Conservation (phyloP, 345 rosid species). For the Linum trigynum region DNA sequence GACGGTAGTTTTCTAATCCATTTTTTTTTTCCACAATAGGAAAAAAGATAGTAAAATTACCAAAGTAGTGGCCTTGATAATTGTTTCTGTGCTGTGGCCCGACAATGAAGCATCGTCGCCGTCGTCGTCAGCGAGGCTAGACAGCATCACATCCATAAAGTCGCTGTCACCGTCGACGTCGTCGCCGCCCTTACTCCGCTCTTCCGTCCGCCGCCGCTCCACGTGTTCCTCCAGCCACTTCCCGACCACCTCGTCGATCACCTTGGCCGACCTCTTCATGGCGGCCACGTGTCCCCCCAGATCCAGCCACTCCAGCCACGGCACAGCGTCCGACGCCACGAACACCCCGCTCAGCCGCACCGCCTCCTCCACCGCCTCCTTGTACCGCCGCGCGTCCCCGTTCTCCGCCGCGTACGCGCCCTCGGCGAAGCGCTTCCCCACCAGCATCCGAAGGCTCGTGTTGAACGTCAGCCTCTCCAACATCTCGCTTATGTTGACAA, state of each 20-base stretch:
- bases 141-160: slow-evolving; percentile 49
- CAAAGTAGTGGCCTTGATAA: slow-evolving; percentile 51
- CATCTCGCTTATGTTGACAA: slow-evolving; percentile 19
- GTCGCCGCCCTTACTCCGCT: background rate
- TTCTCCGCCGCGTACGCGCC: slow-evolving; percentile 12
- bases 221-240: slow-evolving; percentile 55
- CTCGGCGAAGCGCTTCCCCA: slow-evolving; percentile 36
- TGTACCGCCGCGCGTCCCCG: slow-evolving; percentile 39
- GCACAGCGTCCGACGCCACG: slow-evolving; percentile 39
- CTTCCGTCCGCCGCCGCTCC: slow-evolving; percentile 6
- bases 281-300: slow-evolving; percentile 24
- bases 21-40: background rate
- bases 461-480: slow-evolving; percentile 46
- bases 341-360: slow-evolving; percentile 30
- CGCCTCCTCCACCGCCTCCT: slow-evolving; percentile 32
- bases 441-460: slow-evolving; percentile 38
- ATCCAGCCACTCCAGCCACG: slow-evolving; percentile 57
- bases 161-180: slow-evolving; percentile 17
- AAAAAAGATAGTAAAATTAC: slow-evolving; percentile 23
- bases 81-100: slow-evolving; percentile 35
- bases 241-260: slow-evolving; percentile 33
- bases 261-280: slow-evolving; percentile 44
- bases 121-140: slow-evolving; percentile 27
- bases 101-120: slow-evolving; percentile 13
- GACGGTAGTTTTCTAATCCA: too few species aligned